phyloP scores from a whole-genome alignment of 495 filamentous ascomycete species.

The Penicillium bovifimosum region DNA sequence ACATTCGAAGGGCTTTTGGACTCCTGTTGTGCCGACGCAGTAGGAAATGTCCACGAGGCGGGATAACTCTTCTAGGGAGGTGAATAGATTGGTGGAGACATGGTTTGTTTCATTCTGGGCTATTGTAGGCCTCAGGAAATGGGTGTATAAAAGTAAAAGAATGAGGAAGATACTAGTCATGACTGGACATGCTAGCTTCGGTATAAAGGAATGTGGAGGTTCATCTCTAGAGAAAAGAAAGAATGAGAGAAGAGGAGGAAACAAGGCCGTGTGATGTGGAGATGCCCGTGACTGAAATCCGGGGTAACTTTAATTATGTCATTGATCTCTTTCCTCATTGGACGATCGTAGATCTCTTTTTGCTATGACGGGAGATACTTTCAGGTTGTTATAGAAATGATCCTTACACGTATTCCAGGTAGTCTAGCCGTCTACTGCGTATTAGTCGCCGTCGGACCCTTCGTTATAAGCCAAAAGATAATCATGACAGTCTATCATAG shows the following conservation, averaged over 20 bases:
- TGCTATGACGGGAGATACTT: too few relatives aligned
- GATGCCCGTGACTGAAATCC: constrained; percentile 10
- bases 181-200: not conserved
- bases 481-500: too few relatives aligned
- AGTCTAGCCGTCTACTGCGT: too few relatives aligned
- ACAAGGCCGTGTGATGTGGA: constrained; percentile 10
- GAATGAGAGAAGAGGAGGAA: not conserved
- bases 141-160: constrained; percentile 1
- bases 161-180: constrained; percentile 3
- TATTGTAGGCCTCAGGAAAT: not conserved
- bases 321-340: constrained; percentile 1
- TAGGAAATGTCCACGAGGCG: constrained; percentile 92
- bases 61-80: constrained; percentile 76
- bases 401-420: not conserved
- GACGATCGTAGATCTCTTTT: not conserved
- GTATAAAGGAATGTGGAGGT: not conserved
- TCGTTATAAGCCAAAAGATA: too few relatives aligned
- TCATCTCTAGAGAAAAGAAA: not conserved
- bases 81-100: constrained; percentile 64
- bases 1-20: constrained; percentile 77
- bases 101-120: constrained; percentile 9
- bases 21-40: constrained; percentile 83
- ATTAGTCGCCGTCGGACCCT: too few relatives aligned
- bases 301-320: constrained; percentile 14
- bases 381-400: too few relatives aligned